Evolutionary conservation across 495 filamentous ascomycete species (phyloP).

Genomic region (Hyaloscypha finlandica): DNA sequence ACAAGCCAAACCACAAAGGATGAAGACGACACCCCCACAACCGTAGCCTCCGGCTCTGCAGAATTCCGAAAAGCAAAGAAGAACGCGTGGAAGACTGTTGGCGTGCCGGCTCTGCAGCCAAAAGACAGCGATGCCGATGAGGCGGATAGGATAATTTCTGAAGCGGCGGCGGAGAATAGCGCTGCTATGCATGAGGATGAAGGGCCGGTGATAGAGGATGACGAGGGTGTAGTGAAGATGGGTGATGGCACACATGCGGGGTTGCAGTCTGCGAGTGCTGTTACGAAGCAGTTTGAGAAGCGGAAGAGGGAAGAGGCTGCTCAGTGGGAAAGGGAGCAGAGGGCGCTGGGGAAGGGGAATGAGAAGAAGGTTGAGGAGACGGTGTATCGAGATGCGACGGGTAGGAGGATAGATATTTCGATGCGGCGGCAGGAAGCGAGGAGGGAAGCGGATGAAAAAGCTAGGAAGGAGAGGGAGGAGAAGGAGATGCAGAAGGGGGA

Average conservation of each 20-base stretch:
- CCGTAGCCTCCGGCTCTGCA: constrained; percentile 44
- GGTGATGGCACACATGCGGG: constrained; percentile 83
- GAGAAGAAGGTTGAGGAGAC: constrained; percentile 61
- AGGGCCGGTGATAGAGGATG: constrained; percentile 40
- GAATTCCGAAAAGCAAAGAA: constrained; percentile 81
- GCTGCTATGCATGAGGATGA: constrained; percentile 54
- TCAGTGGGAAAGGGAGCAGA: constrained; percentile 46
- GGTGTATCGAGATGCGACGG: constrained; percentile 91
- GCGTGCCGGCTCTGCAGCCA: constrained; percentile 46
- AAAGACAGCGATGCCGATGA: constrained; percentile 55
- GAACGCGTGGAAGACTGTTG: constrained; percentile 75
- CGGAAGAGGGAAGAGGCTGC: constrained; percentile 46
- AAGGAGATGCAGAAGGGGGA: constrained; percentile 75
- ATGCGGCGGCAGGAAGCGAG: constrained; percentile 88
- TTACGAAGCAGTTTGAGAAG: constrained; percentile 69
- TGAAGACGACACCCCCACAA: constrained; percentile 39
- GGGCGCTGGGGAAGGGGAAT: constrained; percentile 45
- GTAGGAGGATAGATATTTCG: constrained; percentile 84
- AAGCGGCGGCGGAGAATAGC: constrained; percentile 65
- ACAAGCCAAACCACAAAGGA: constrained; percentile 41
- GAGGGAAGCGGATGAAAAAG: constrained; percentile 70
- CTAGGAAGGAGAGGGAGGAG: constrained; percentile 59
- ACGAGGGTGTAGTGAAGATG: constrained; percentile 60
- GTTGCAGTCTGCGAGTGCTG: constrained; percentile 77
- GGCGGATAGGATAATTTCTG: constrained; percentile 83